phyloP scores from a whole-genome alignment of 2,329 filamentous ascomycete genomes.

The Akanthomyces lecanii region DNA sequence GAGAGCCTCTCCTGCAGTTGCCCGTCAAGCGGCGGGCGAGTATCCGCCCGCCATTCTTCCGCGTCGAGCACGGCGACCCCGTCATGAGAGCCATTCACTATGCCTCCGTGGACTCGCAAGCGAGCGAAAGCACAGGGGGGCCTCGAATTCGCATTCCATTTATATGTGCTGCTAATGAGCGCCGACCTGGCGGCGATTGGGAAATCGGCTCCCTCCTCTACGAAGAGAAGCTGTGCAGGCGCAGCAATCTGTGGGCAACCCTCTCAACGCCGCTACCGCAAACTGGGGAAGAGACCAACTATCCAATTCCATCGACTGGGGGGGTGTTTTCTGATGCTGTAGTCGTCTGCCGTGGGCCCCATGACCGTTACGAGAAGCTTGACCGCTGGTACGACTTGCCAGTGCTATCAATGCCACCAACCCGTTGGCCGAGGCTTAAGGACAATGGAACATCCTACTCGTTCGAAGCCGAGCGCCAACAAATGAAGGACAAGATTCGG shows the following conservation, averaged over 20 bases:
- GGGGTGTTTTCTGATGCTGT: constrained; percentile 68
- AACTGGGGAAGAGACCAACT: constrained; percentile 48
- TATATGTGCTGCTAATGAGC: constrained; percentile 72
- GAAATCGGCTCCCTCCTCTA: constrained; percentile 53
- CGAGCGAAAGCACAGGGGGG: constrained; percentile 30
- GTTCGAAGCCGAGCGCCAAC: constrained; percentile 65
- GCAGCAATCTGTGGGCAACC: constrained; percentile 68
- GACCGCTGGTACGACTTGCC: constrained; percentile 56
- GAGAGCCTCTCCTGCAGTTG: constrained; percentile 46
- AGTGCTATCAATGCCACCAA: constrained; percentile 70
- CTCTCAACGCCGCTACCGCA: constrained; percentile 57
- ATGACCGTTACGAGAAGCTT: constrained; percentile 59
- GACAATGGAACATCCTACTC: constrained; percentile 64
- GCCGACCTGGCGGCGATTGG: constrained; percentile 75
- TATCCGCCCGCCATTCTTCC: constrained; percentile 43
- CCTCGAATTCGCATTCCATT: constrained; percentile 52
- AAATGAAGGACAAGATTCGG: constrained; percentile 70
- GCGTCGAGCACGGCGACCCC: constrained; percentile 53
- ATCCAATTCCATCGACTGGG: constrained; percentile 66
- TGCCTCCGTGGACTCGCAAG: constrained; percentile 37
- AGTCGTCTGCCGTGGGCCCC: constrained; percentile 68
- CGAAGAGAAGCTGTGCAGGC: constrained; percentile 66
- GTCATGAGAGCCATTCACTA: constrained; percentile 58
- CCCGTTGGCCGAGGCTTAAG: constrained; percentile 69
- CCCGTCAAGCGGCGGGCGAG: constrained; percentile 33